Percentiles rank a stretch among this genome's conserved stretches.
phyloP scores from a whole-genome alignment of 192 early-diverging fungal species.

The Linderina pennispora region DNA sequence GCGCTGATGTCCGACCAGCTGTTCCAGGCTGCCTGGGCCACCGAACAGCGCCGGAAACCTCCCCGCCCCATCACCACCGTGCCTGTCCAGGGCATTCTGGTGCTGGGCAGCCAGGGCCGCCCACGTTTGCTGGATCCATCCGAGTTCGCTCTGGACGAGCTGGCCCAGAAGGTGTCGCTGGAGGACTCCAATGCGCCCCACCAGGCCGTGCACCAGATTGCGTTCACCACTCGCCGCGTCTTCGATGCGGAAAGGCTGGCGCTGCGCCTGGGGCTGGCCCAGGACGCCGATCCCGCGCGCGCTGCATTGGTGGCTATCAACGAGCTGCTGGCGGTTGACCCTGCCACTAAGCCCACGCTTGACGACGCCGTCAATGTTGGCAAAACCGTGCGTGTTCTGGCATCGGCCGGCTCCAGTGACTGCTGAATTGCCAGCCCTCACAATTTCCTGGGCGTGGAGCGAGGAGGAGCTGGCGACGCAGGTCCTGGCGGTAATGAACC shows the following conservation, averaged over 20 bases:
- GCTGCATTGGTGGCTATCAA: slow-evolving; percentile 14
- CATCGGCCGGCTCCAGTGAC: background rate
- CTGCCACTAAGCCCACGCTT: slow-evolving; percentile 1
- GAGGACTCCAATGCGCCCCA: background rate
- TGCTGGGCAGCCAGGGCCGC: slow-evolving; percentile 28
- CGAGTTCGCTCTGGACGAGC: slow-evolving; percentile 32
- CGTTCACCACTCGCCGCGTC: slow-evolving; percentile 27
- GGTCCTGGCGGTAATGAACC: slow-evolving; percentile 52
- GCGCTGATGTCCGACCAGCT: slow-evolving; percentile 46
- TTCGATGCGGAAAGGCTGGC: slow-evolving; percentile 17
- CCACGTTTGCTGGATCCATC: slow-evolving; percentile 36
- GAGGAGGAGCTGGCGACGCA: slow-evolving; percentile 62
- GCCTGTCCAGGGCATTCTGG: slow-evolving; percentile 35
- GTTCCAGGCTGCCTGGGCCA: slow-evolving; percentile 32
- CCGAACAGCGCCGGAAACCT: slow-evolving; percentile 20
- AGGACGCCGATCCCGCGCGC: background rate
- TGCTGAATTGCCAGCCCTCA: slow-evolving; percentile 25
- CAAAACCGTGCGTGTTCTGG: slow-evolving; percentile 6
- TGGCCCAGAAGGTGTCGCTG: slow-evolving; percentile 6
- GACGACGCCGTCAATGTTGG: slow-evolving; percentile 8
- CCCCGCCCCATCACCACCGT: slow-evolving; percentile 20
- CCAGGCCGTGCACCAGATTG: slow-evolving; percentile 6
- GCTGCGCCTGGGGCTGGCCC: slow-evolving; percentile 14
- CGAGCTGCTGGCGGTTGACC: slow-evolving; percentile 19
- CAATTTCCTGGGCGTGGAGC: slow-evolving; percentile 57